A percentile compares a stretch with the other conserved stretches of the same genome.
phyloP scores from a whole-genome alignment of 2,329 filamentous ascomycete genomes.

The Aspergillus sp. region DNA sequence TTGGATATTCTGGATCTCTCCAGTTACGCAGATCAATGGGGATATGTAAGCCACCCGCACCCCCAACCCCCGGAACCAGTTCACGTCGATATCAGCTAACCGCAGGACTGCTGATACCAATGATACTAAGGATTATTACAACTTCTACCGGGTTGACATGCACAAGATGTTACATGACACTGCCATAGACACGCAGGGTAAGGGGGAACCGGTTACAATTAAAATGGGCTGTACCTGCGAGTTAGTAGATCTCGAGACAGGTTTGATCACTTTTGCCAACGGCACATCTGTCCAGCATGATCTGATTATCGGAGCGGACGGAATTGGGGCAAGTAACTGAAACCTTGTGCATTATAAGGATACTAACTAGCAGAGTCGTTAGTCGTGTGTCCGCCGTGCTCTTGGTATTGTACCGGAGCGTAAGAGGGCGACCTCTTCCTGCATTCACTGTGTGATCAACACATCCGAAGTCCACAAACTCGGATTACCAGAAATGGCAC shows the following conservation, averaged over 20 bases:
- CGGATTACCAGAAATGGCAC: slow-evolving; percentile 33
- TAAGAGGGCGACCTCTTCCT: slow-evolving; percentile 38
- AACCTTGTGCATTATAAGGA: too few species aligned
- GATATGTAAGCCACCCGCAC: slow-evolving; percentile 9
- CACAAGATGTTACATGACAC: slow-evolving; percentile 25
- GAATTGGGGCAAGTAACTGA: slow-evolving; percentile 18
- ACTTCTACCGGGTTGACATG: slow-evolving; percentile 29
- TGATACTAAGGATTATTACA: slow-evolving; percentile 23
- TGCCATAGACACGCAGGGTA: slow-evolving; percentile 16
- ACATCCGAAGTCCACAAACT: slow-evolving; percentile 23
- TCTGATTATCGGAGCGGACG: slow-evolving; percentile 26
- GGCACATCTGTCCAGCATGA: slow-evolving; percentile 16
- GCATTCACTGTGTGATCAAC: slow-evolving; percentile 28
- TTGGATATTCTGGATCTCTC: slow-evolving; percentile 25
- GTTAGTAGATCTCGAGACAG: slow-evolving; percentile 18
- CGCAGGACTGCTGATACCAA: too few species aligned
- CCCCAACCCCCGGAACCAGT: too few species aligned
- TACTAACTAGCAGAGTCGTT: too few species aligned
- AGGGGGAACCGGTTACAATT: slow-evolving; percentile 15
- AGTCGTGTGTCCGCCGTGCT: slow-evolving; percentile 21
- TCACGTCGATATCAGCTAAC: too few species aligned
- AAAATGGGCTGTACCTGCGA: slow-evolving; percentile 24
- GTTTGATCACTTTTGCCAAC: slow-evolving; percentile 22
- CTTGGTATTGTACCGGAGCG: slow-evolving; percentile 33
- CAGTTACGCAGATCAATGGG: slow-evolving; percentile 27